These are phyloP conservation scores for Globisporangium carolinianum DNA, from an alignment of 352 stramenopile species.

Conservation along the genomic window DNA sequence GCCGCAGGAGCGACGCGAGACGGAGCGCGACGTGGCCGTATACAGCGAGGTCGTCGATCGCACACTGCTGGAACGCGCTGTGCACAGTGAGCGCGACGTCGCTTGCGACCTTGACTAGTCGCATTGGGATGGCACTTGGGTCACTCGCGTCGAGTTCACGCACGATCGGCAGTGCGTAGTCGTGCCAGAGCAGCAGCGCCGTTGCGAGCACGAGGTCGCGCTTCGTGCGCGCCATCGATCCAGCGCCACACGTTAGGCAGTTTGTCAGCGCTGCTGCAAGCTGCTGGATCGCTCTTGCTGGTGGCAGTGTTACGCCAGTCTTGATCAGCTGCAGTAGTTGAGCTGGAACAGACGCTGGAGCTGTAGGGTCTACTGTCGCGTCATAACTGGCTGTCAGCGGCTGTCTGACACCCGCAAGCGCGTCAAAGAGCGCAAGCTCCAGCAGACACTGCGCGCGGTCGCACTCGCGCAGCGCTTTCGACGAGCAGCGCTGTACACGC, in stretches of 20 bases:
- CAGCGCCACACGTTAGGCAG: constrained; percentile 19
- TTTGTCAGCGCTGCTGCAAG: constrained; percentile 17
- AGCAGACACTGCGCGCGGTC: constrained; percentile 7
- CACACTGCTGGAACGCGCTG: constrained; percentile 28
- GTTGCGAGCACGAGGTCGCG: constrained; percentile 26
- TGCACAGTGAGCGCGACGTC: constrained; percentile 38
- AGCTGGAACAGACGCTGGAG: background rate
- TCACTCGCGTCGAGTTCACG: constrained; percentile 26
- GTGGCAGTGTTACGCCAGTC: background rate
- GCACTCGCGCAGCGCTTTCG: background rate
- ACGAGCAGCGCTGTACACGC: constrained; percentile 7
- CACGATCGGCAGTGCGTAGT: constrained; percentile 21
- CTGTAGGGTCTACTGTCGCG: no score
- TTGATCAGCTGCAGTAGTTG: background rate
- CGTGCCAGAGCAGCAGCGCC: constrained; percentile 33
- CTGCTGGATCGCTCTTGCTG: background rate
- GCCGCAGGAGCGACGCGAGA: constrained; percentile 28
- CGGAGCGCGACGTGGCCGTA: constrained; percentile 35
- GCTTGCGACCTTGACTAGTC: constrained; percentile 14
- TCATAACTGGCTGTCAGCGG: background rate
- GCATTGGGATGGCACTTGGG: constrained; percentile 11
- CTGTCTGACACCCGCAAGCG: constrained; percentile 8
- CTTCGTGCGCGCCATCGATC: constrained; percentile 17
- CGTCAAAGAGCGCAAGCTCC: constrained; percentile 25
- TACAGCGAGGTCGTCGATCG: constrained; percentile 51